Evolutionary conservation across 306 rosid genomes (phyloP), one percentile per base, ranked within the genome.

Genomic region (Chamaecrista fasciculata): DNA sequence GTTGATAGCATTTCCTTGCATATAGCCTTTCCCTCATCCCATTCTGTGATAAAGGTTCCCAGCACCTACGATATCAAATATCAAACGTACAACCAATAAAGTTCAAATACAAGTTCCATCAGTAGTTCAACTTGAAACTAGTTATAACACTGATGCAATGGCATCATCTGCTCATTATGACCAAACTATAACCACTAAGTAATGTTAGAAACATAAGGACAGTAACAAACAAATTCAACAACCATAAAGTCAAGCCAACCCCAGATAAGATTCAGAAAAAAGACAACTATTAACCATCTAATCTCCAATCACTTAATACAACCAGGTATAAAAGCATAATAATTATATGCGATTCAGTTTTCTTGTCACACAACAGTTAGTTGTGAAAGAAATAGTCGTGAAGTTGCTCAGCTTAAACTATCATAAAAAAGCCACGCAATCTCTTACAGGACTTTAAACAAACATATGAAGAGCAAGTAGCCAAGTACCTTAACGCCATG

Each of bases 401-500:
- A 65, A 44, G 42, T 18, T n/a, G 47, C 47, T 66, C 60, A 66
- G 60, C 49, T 62, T 34, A 24, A 21, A 33, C 34, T 6, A 67
- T 67, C 47, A 23, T 15, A 29, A 34, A 18, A 24, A 69, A 15
- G 43, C 11, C 48, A 19, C 33, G 46, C 18, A 31, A 33, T 33
- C 18, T 21, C 23, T 31, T 49, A 3, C 21, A 33, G 8, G 29
- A 49, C 33, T 11, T 67, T 67, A 10, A 48, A 49, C 8, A 18
- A 16, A 16, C 56, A 57, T n/a, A 1, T 5, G 6, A 7, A 36
- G 23, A 18, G 21, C 0, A 55, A 36, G 64, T 29, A 29, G 34
- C n/a, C n/a, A n/a, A n/a, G n/a, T 69, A 94, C 99, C 97, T 94
- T 88, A 52, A 94, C 96, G n/a, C 96, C 99, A 11, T 94, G 96